Evolutionary conservation across 1,139 yeast species (phyloP), one percentile per base, ranked within the genome.

Genomic region (Geotrichum carabidarum): DNA sequence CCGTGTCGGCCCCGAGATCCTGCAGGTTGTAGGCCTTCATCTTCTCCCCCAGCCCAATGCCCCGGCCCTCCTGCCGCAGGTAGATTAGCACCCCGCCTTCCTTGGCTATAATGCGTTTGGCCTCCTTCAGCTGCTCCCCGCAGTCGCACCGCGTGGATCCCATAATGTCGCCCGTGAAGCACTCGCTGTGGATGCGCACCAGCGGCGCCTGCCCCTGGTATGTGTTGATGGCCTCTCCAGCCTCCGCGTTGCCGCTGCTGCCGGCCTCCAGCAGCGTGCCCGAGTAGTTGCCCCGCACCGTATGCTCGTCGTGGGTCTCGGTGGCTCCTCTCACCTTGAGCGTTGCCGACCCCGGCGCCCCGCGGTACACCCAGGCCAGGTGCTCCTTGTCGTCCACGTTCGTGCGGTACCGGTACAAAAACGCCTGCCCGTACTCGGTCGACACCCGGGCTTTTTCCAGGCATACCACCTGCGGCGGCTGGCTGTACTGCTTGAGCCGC

Each of bases 111-210:
- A 87, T 73, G 59, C 94, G 78, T 8, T 98, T 99, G 1, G 99
- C 98, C 70, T 94, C 97, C 71, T 93, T 97, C 63, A 94, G 87
- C 74, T 94, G 99, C 71, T 94, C 99, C 12, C 99, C 99, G 72
- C 99, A 94, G 71, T 94, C 99, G 71, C 99, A 94, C 54, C 99
- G 79, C 2, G 99, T 98, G 57, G 94, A 83, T 97, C 99, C 94
- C 11, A 98, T 98, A 1, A 97, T 94, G 69, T 94, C 99, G 8
- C 99, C 99, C 0, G 99, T 94, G 72, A 93, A 94, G 70, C 99
- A 94, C 68, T 94, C 99, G 6, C 96, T 86, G 68, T 94, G 99
- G 62, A 94, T 90, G 59, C 99, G 78, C 62, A 85, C 82, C 69
- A 89, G 65, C 60, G 87, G 74, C 55, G 68, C 71, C 54, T 51